Evolutionary conservation across 1,284 basidiomycete genomes (phyloP), one percentile per base, ranked within the genome.

Genomic region (Ustilago hordei): DNA sequence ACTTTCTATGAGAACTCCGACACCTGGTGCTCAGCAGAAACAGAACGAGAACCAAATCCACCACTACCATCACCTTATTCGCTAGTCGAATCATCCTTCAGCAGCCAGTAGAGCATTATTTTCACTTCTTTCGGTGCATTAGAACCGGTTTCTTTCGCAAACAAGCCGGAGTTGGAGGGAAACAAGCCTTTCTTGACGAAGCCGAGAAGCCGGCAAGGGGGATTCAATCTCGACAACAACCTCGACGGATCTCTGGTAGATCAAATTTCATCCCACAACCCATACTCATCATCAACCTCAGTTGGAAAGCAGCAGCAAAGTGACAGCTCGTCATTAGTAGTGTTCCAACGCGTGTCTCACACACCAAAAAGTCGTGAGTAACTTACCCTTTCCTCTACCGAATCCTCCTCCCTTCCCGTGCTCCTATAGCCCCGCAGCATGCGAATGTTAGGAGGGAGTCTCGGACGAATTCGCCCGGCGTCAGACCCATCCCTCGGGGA

Each of bases 341-440:
- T 55, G 60, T 71, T 61, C 69, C 69, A 54, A 64, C 52, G 41
- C 17, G 48, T 71, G 69, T 71, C 56, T 71, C 69, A 65, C 48
- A 64, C 52, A 28, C 38, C 8, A 15, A 36, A 52, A 39, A 45
- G 23, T 43, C 19, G 68, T 61, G 64, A 70, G 62, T 70, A 48
- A 28, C 23, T 3, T 3, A 28, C 23, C 3, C 23, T 28, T 28
- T 3, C 54, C 32, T 45, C 47, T 43, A 19, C 28, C 31, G 23
- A 32, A 50, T 32, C 48, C 15, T 50, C 28, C 23, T 13, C 9
- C 38, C 31, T 31, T 50, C 31, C 7, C 28, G 15, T 32, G 28
- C 45, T 48, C 45, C 17, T 41, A 17, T 17, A 15, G 7, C 39
- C 15, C 39, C 39, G 13, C 11, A n/a, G 39, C 17, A 15, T 41